These are phyloP conservation scores for Apiotrichum akiyoshidainum DNA, from an alignment of 1,284 basidiomycete species.

Conservation along the genomic window DNA sequence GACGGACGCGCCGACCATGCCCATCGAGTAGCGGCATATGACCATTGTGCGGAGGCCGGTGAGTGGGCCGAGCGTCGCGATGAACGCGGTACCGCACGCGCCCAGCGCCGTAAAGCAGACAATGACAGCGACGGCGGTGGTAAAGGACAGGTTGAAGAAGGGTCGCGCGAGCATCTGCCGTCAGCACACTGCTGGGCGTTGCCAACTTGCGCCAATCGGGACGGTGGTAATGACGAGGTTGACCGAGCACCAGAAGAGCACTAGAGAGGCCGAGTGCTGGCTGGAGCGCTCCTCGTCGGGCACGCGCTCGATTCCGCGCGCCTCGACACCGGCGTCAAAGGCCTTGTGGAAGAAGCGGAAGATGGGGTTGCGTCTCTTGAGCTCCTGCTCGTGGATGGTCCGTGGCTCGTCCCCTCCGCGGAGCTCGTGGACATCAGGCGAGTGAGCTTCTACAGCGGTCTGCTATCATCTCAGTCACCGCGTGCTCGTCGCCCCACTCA, in stretches of 20 bases:
- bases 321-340: slow-evolving; percentile 36
- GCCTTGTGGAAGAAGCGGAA: slow-evolving; percentile 24
- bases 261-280: slow-evolving; percentile 24
- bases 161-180: slow-evolving; percentile 55
- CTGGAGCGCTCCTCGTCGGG: slow-evolving; percentile 29
- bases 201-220: slow-evolving; percentile 54
- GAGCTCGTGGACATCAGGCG: neutral
- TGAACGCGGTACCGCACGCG: slow-evolving; percentile 53
- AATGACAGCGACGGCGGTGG: slow-evolving; percentile 47
- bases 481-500: too few species aligned
- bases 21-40: slow-evolving; percentile 53
- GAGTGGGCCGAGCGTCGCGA: slow-evolving; percentile 61
- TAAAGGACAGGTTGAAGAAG: slow-evolving; percentile 57
- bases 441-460: too few species aligned
- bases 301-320: slow-evolving; percentile 33
- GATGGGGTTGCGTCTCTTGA: slow-evolving; percentile 4
- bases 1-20: slow-evolving; percentile 59
- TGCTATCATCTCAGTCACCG: too few species aligned
- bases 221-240: slow-evolving; percentile 56
- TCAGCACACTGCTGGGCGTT: neutral
- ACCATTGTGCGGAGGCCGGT: slow-evolving; percentile 64
- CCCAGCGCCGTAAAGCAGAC: slow-evolving; percentile 48
- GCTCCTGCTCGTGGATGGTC: slow-evolving; percentile 6
- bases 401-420: neutral
- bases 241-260: slow-evolving; percentile 37